Evolutionary conservation across 805 yeast species (phyloP), one percentile per base, ranked within the genome.

Genomic region (Metschnikowia matae): DNA sequence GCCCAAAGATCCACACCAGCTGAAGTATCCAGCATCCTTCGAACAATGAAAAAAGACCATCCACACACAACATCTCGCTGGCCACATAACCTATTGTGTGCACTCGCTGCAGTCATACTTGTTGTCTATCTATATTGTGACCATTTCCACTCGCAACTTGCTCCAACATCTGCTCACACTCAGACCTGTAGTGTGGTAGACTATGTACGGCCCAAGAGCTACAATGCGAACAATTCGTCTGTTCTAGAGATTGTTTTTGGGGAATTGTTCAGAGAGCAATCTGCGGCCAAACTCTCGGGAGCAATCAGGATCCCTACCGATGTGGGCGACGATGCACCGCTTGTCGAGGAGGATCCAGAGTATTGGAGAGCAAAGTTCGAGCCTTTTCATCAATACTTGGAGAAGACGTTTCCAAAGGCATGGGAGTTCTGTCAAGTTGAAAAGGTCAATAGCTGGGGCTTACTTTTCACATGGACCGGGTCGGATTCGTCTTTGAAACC

Each of bases 221-320:
- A 41, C 48, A 23, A 26, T 31, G 41, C 48, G 2, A 69, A 69
- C 51, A 68, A 69, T 49, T 56, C 67, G 3, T 63, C 71, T 6
- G 71, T 62, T 4, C 34, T 40, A 20, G 34, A 17, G 20, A 23
- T 43, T 54, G n/a, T 61, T 58, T 8, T 14, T 29, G 17, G 54
- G 6, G 20, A 36, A 17, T 36, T 21, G 8, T 59, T 23, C 43
- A 14, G 51, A 17, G 23, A 36, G 13, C 29, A 54, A 8, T 74
- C 83, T 0, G 75, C 73, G 8, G 60, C 61, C 13, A 79, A 71
- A 56, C 68, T 82, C 49, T 66, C 79, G 11, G 82, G 79, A 4
- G 87, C 91, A 1, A 76, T 87, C 20, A 74, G 75, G 59, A 73
- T 85, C 49, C 82, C 82, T 36, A 86, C 95, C 1, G 83, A 79